Evolutionary conservation across 768 basidiomycete species (phyloP).

Genomic region (Suillus clintonianus): DNA sequence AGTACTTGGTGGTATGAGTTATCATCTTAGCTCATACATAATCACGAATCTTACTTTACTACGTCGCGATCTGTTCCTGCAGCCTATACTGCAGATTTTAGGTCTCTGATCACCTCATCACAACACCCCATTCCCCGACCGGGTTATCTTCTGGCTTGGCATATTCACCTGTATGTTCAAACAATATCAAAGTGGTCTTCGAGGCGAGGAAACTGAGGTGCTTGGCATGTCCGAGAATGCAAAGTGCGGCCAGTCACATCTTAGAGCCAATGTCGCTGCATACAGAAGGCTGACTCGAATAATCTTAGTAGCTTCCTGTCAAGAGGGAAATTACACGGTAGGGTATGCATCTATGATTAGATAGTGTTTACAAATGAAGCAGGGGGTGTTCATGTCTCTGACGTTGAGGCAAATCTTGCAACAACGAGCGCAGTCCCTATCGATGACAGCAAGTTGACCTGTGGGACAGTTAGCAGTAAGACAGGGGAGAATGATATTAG

Average conservation of each 20-base stretch:
- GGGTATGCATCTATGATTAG: neutral
- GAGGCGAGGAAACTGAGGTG: neutral
- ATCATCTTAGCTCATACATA: neutral
- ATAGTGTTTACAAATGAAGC: neutral
- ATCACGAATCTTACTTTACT: neutral
- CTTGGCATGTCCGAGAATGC: neutral
- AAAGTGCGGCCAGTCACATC: neutral
- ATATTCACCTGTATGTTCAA: too few relatives aligned
- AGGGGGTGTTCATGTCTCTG: neutral
- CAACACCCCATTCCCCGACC: neutral
- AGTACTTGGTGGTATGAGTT: neutral
- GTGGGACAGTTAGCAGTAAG: neutral
- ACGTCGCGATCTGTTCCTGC: neutral
- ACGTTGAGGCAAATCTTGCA: conserved; percentile 32
- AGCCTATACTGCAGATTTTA: neutral
- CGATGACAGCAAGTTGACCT: conserved; percentile 50
- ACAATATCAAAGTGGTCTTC: neutral
- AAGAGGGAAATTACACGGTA: neutral
- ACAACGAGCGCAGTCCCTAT: conserved; percentile 38
- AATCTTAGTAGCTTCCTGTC: neutral
- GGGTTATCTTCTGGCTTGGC: neutral
- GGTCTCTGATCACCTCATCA: too few relatives aligned
- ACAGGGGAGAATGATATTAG: neutral
- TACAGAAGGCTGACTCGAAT: neutral
- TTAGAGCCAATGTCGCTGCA: neutral